Evolutionary conservation across 2,329 filamentous ascomycete genomes (phyloP).

Genomic region (Ascochyta koolunga): DNA sequence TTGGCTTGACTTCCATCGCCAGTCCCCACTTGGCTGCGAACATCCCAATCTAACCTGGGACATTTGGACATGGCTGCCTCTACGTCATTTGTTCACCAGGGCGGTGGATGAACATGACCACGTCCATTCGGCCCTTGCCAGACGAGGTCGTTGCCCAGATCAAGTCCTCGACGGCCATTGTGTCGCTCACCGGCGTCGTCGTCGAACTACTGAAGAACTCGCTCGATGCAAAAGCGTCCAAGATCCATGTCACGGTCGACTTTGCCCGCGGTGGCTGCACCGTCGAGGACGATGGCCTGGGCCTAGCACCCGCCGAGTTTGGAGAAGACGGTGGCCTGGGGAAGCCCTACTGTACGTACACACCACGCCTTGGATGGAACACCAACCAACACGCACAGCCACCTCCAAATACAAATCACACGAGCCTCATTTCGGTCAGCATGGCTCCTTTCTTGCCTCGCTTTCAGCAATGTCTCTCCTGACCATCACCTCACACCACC

Average conservation of each 20-base stretch:
- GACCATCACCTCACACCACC: constrained; percentile 74
- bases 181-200: constrained; percentile 73
- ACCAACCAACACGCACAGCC: constrained; percentile 57
- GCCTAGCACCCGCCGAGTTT: constrained; percentile 79
- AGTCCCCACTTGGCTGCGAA: constrained; percentile 7
- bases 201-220: constrained; percentile 80
- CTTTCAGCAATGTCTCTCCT: constrained; percentile 77
- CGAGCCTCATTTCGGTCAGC: constrained; percentile 64
- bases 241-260: constrained; percentile 74
- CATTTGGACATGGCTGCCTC: constrained; percentile 4
- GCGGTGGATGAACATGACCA: constrained; percentile 10
- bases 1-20: constrained; percentile 1
- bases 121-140: constrained; percentile 70
- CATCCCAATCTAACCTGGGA: not conserved
- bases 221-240: constrained; percentile 76
- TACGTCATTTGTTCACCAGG: constrained; percentile 1
- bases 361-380: constrained; percentile 5
- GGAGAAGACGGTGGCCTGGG: constrained; percentile 71
- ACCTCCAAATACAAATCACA: constrained; percentile 71
- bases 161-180: constrained; percentile 82
- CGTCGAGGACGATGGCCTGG: constrained; percentile 83
- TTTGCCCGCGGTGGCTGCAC: constrained; percentile 76
- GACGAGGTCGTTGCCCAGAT: constrained; percentile 76
- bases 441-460: constrained; percentile 79
- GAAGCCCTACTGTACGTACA: constrained; percentile 69